These are phyloP conservation scores for Balakata baccata DNA, from an alignment of 345 rosid species.

Conservation along the genomic window DNA sequence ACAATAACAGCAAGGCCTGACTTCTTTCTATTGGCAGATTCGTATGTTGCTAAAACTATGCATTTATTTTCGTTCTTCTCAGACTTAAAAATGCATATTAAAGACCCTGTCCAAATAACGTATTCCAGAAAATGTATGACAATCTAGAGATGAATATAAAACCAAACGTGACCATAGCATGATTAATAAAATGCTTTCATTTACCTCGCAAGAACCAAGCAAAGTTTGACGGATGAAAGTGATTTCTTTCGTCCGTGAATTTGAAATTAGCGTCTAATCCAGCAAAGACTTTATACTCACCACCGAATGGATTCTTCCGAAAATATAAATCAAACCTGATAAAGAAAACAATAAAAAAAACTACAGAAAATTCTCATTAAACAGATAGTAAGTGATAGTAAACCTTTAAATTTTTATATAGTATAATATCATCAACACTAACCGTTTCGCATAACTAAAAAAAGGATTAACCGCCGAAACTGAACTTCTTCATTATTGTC, in stretches of 20 bases:
- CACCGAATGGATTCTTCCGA: conserved; percentile 94
- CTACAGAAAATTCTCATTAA: background rate
- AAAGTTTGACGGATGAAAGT: conserved; percentile 58
- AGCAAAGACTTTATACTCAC: conserved; percentile 90
- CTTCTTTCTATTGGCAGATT: background rate
- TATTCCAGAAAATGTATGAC: background rate
- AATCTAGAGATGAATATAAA: background rate
- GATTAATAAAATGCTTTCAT: background rate
- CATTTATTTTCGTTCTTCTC: background rate
- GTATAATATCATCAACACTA: background rate
- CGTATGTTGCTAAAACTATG: background rate
- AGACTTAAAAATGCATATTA: background rate
- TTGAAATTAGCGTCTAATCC: conserved; percentile 94
- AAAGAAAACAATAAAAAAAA: background rate
- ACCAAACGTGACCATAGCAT: background rate
- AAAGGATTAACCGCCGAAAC: background rate
- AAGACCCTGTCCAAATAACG: background rate
- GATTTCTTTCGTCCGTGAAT: conserved; percentile 63
- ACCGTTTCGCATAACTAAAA: background rate
- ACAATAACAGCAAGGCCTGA: background rate
- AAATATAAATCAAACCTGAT: conserved; percentile 89
- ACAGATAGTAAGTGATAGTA: background rate
- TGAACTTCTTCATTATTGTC: background rate
- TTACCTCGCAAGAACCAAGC: conserved; percentile 79
- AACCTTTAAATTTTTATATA: background rate